Evolutionary conservation across 495 filamentous ascomycete genomes (phyloP).

Genomic region (Annulohypoxylon maeteangense): DNA sequence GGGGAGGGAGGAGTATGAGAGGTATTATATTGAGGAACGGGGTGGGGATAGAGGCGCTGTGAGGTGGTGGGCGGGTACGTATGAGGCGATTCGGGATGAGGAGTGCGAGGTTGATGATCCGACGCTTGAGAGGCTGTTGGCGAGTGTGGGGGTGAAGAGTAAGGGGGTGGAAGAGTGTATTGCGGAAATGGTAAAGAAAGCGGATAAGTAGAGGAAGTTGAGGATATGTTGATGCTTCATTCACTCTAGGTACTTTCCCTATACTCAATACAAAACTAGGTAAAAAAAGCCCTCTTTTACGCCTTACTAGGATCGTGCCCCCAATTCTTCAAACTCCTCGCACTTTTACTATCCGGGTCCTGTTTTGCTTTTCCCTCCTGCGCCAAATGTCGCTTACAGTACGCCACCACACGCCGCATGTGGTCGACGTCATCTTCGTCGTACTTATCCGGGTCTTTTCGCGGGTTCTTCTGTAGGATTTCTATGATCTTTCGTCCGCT

Average conservation of each 20-base stretch:
- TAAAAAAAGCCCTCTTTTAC: neutral
- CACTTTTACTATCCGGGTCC: constrained; percentile 62
- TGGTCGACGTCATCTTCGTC: constrained; percentile 67
- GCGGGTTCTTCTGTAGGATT: constrained; percentile 70
- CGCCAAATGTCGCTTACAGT: constrained; percentile 70
- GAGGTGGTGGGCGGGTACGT: constrained; percentile 59
- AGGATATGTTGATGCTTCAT: too few relatives aligned
- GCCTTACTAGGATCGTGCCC: constrained; percentile 70
- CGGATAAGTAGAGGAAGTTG: neutral
- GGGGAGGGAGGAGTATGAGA: constrained; percentile 50
- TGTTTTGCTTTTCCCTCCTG: constrained; percentile 65
- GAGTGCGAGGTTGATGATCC: constrained; percentile 57
- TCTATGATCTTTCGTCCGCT: constrained; percentile 72
- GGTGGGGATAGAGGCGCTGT: constrained; percentile 49
- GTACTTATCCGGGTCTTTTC: constrained; percentile 65
- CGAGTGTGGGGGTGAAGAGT: constrained; percentile 48
- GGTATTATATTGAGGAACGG: constrained; percentile 51
- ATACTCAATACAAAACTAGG: neutral
- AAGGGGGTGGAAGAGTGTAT: constrained; percentile 49
- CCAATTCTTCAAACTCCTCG: constrained; percentile 74
- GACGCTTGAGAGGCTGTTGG: constrained; percentile 52
- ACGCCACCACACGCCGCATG: constrained; percentile 71
- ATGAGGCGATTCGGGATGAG: constrained; percentile 54
- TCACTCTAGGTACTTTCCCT: neutral
- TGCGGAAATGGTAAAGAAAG: neutral